Base-by-base conservation (phyloP, 768 basidiomycete species). In the Royoungia palumana region DNA sequence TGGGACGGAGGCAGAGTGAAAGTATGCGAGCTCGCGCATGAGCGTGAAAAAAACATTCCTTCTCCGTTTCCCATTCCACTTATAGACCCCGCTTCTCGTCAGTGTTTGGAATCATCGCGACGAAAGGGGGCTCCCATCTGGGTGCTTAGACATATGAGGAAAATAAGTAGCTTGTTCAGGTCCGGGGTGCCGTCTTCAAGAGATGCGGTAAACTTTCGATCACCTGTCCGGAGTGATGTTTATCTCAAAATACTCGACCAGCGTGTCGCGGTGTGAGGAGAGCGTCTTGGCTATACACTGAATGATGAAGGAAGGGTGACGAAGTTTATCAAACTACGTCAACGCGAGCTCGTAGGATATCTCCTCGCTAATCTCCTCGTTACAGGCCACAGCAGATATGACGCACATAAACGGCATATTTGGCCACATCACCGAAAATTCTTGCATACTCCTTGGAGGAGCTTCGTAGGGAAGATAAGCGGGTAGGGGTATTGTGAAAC, bases 321-420 rank as follows among this genome's bases (percentile, higher is more conserved):
- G 77, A 54, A 88, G 80, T 52, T 88, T 79, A 2, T 93, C 91
- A 60, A 99, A 99, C 65, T 98, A 95, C 16, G 89, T 77, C 24
- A 98, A 69, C 2, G 82, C 91, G 7, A 99, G 78, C 62, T 99
- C 96, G 68, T 96, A 97, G 66, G 98, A 95, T 27, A 96, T 75
- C 57, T 96, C 93, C 60, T 96, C 93, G 1, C 94, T 96, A 49
- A 35, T 1, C 24, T 19, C n/a, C 20, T 9, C 1, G 34, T 45
- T 41, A 42, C 17, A 28, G 8, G 22, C 14, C 11, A 42, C 16
- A 9, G 24, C 16, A 10, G 43, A 39, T 19, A 14, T 22, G 6
- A 79, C 90, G 44, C 67, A 96, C 92, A 65, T 99, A 95, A 9
- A 94, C 76, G 0, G 96, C 92, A 62, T 99, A 99, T 53, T 87